These are phyloP conservation scores for Echium plantagineum DNA, from an alignment of 257 asterid species.

Conservation along the genomic window DNA sequence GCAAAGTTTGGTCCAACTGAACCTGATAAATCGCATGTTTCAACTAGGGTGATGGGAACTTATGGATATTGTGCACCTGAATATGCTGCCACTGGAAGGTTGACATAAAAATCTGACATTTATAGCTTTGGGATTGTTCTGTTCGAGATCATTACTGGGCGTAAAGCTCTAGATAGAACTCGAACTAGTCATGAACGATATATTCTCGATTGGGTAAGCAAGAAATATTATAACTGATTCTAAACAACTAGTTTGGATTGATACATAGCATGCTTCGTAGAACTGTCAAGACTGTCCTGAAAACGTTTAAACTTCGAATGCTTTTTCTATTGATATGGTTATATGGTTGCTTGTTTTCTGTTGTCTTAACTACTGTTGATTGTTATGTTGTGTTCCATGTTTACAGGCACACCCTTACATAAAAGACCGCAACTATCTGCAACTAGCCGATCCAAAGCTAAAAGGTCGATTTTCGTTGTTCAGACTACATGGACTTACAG, in stretches of 20 bases:
- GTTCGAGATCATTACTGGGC: conserved; percentile 37
- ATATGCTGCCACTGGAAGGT: conserved; percentile 32
- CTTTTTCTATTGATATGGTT: not conserved
- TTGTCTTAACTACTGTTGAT: not conserved
- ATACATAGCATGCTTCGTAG: no score
- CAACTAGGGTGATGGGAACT: conserved; percentile 46
- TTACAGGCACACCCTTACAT: conserved; percentile 30
- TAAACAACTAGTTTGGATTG: no score
- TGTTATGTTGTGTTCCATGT: not conserved
- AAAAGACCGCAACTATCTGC: conserved; percentile 16
- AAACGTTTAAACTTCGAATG: no score
- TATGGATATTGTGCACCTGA: conserved; percentile 45
- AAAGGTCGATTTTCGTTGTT: conserved; percentile 18
- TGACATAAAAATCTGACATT: conserved; percentile 33
- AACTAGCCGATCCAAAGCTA: conserved; percentile 26
- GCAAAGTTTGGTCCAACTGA: conserved; percentile 31
- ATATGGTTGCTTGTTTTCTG: not conserved
- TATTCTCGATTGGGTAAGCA: conserved; percentile 30
- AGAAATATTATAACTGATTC: no score
- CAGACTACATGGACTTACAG: conserved; percentile 18
- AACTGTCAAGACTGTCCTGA: no score
- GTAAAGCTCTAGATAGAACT: conserved; percentile 17
- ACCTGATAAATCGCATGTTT: conserved; percentile 27
- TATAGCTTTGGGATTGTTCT: conserved; percentile 38
- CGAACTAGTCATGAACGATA: conserved; percentile 5